phyloP scores from a whole-genome alignment of 2,329 filamentous ascomycete genomes.

The Xylaria sp. region DNA sequence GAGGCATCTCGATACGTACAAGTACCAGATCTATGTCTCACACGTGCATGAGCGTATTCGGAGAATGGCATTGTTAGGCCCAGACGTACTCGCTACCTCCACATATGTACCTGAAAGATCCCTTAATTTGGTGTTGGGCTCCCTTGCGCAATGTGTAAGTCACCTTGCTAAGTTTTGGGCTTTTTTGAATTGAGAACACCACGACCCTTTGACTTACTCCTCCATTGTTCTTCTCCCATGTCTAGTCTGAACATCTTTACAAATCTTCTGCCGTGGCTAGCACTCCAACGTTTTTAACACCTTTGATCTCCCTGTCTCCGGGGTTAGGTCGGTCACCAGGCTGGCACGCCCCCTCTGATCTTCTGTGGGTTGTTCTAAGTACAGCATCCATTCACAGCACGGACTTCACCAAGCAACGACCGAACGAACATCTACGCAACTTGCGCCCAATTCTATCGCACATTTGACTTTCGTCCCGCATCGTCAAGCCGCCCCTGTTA shows the following conservation, averaged over 20 bases:
- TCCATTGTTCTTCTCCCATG: neutral
- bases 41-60: neutral
- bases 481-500: neutral
- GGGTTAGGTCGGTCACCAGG: constrained; percentile 1
- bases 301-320: neutral
- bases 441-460: constrained; percentile 14
- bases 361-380: neutral
- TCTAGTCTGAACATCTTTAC: constrained; percentile 12
- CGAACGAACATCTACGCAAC: neutral
- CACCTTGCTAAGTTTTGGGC: constrained; percentile 22
- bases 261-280: neutral
- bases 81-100: neutral
- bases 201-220: constrained; percentile 13
- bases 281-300: neutral
- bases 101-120: constrained; percentile 12
- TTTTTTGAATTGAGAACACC: constrained; percentile 21
- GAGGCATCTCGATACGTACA: neutral
- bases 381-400: constrained; percentile 7
- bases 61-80: constrained; percentile 2
- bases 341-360: constrained; percentile 8
- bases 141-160: constrained; percentile 8
- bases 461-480: constrained; percentile 4
- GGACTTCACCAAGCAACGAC: constrained; percentile 21
- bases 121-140: constrained; percentile 27
- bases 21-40: too few relatives aligned